Evolutionary conservation across 345 rosid genomes (phyloP), one percentile per base, ranked within the genome.

Genomic region (Gossypioides kirkii): DNA sequence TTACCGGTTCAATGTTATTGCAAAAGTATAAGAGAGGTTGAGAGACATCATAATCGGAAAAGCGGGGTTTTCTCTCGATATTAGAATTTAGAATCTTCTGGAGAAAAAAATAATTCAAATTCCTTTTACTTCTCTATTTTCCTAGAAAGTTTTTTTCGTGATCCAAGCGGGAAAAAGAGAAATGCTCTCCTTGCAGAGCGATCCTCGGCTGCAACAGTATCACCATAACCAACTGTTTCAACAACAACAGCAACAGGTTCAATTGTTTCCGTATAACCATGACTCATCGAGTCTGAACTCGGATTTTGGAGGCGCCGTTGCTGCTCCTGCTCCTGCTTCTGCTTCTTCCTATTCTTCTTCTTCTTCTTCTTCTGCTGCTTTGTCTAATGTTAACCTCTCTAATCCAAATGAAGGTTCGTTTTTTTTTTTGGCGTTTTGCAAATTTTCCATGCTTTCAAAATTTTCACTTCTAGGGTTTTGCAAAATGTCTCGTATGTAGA

Each of bases 161-260:
- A 62, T 62, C 47, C 67, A 62, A 62, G 47, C 25, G 18, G 67
- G 46, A 9, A 17, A 62, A 13, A 32, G 38, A 32, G 38, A 62
- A 62, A 62, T 63, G 69, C 50, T 63, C 69, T 63, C 69, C 50
- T n/a, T 63, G 26, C 50, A 63, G 69, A 41, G 28, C 28, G 69
- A 42, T 63, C 69, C 69, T 18, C 69, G 69, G 50, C 50, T 63
- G 69, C 69, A 63, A 63, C 69, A 63, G 69, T 42, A 63, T 49
- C 49, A 63, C 42, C 28, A 18, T 63, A 63, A 42, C 17, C 28
- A 63, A 16, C 49, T n/a, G 50, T 12, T 63, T 63, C 69, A 63
- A 41, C 68, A 62, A n/a, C 26, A 62, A n/a, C 68, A 62, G 47
- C 49, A 63, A 18, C 69, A 18, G 49, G 69, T 63, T 63, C 69